Evolutionary conservation across 2,329 filamentous ascomycete genomes (phyloP), one percentile per base, ranked within the genome.

Genomic region (Calycina herbarum): DNA sequence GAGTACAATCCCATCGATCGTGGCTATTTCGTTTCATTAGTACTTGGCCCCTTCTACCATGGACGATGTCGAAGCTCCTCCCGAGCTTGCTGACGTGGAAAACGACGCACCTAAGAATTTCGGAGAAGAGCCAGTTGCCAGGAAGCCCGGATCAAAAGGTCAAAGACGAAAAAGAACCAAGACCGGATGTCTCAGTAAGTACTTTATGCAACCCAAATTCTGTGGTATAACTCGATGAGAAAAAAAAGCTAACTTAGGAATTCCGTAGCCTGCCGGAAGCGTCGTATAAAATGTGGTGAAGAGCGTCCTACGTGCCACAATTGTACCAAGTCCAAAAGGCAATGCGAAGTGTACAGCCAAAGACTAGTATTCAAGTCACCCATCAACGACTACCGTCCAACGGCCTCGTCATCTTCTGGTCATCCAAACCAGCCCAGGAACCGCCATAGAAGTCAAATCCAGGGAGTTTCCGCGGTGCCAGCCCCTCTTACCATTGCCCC

Each of bases 271-370:
- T 99, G 95, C 79, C 90, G 95, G 69, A 94, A 92, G 79, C 89
- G 95, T 62, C 91, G 95, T 68, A 98, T 99, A 79, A 99, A 98
- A 79, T 99, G 95, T 78, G 95, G 95, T 68, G 95, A 98, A 77
- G 92, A 93, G 73, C 86, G 90, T 60, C 92, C 92, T 31, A 90
- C 85, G 33, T 95, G 92, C 78, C 88, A 85, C 74, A 96, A 96
- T 75, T 96, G 92, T 79, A 87, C 91, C 79, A 95, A 94, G 75
- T 94, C 91, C 20, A 94, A 94, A 78, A 85, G 92, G 15, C 83
- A 88, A 70, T 96, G 92, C 76, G 91, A 95, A 77, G 92, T 92
- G 62, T 95, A 95, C 77, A 93, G 88, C 71, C 90, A 92, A 76
- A 86, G 90, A 58, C 88, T 95, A 63, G 83, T 93, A 66, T 95